A percentile compares a stretch with the other conserved stretches of the same genome.
These are phyloP conservation scores for Wickerhamiella parazyma DNA, from an alignment of 805 yeast genomes.

Conservation along the genomic window DNA sequence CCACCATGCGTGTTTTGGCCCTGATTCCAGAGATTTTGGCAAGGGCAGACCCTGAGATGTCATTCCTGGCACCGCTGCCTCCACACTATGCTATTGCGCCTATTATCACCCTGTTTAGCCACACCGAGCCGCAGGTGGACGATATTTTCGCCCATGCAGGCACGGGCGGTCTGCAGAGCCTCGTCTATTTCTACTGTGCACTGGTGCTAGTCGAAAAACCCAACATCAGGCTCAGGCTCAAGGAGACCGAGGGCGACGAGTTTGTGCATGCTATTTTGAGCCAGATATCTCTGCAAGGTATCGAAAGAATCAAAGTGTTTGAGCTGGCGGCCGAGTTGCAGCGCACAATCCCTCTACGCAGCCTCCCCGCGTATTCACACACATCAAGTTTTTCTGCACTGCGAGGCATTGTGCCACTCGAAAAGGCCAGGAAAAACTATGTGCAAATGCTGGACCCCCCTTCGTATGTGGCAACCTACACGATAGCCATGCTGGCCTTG, in stretches of 20 bases:
- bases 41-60: constrained; percentile 34
- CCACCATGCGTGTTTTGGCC: constrained; percentile 50
- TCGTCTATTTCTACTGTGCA: constrained; percentile 46
- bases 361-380: constrained; percentile 16
- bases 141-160: constrained; percentile 56
- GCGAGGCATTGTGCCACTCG: background rate
- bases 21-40: constrained; percentile 52
- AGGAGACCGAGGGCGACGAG: constrained; percentile 28
- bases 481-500: background rate
- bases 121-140: constrained; percentile 35
- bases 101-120: constrained; percentile 64
- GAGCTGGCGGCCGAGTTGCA: constrained; percentile 13
- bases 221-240: constrained; percentile 25
- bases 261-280: constrained; percentile 31
- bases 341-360: constrained; percentile 16
- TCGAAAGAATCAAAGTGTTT: constrained; percentile 15
- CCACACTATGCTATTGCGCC: constrained; percentile 66
- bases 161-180: constrained; percentile 38
- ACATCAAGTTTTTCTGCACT: constrained; percentile 27
- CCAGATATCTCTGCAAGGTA: constrained; percentile 18
- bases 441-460: background rate
- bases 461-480: background rate
- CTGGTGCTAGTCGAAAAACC: constrained; percentile 24
- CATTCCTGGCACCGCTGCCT: constrained; percentile 28
- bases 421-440: background rate